phyloP scores from a whole-genome alignment of 2,329 filamentous ascomycete species.

The Thermomyces lanuginosus region DNA sequence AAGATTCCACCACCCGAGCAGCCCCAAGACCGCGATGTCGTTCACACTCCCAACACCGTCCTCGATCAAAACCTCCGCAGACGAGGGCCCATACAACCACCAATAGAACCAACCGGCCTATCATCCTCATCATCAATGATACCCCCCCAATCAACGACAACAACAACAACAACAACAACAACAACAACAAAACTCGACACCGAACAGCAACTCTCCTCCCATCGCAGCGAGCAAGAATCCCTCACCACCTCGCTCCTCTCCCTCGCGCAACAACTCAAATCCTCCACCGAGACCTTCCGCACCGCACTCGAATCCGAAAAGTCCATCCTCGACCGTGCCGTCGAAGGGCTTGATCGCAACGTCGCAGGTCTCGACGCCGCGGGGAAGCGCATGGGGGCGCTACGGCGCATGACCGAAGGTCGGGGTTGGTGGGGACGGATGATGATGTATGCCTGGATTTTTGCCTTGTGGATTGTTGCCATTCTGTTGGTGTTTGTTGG shows the following conservation, averaged over 20 bases:
- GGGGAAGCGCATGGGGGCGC: constrained; percentile 55
- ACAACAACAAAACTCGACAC: constrained; percentile 29
- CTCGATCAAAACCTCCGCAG: no score
- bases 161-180: constrained; percentile 3
- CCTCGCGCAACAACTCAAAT: constrained; percentile 64
- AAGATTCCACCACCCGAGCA: no score
- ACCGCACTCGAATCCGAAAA: constrained; percentile 57
- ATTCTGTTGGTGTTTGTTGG: constrained; percentile 68
- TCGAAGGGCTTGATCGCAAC: constrained; percentile 61
- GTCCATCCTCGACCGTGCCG: constrained; percentile 53
- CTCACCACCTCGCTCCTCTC: constrained; percentile 66
- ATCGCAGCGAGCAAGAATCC: constrained; percentile 67
- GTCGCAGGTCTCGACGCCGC: constrained; percentile 61
- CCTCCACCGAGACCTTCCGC: constrained; percentile 56
- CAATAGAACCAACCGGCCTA: no score
- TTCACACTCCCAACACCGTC: no score
- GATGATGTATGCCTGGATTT: constrained; percentile 71
- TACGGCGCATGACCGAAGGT: constrained; percentile 71
- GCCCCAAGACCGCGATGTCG: no score
- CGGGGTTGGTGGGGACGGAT: constrained; percentile 74
- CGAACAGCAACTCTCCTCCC: constrained; percentile 58
- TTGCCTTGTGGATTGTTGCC: constrained; percentile 60
- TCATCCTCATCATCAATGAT: no score
- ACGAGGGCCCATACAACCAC: no score
- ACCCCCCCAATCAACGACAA: constrained; percentile 12